A percentile compares a stretch with the other conserved stretches of the same genome.
Evolutionary conservation across 2,329 filamentous ascomycete species (phyloP).

Genomic region (Pseudopithomyces maydicus): DNA sequence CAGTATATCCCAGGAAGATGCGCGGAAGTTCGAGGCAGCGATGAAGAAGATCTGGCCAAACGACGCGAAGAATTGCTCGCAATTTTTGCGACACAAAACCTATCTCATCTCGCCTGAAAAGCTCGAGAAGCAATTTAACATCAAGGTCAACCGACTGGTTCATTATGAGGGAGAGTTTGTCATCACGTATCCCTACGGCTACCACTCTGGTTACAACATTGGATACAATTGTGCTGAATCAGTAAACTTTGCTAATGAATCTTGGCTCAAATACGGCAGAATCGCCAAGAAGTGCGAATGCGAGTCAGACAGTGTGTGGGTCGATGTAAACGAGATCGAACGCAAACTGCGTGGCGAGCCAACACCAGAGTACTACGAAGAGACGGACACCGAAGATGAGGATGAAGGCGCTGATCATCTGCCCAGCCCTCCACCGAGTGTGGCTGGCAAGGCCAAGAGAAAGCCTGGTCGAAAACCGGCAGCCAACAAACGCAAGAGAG

Average conservation of each 20-base stretch:
- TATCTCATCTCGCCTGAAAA: slow-evolving; percentile 93
- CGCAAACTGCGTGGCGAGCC: slow-evolving; percentile 87
- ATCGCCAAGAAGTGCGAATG: slow-evolving; percentile 98
- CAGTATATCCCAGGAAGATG: slow-evolving; percentile 95
- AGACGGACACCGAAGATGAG: slow-evolving; percentile 72
- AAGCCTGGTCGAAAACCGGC: slow-evolving; percentile 76
- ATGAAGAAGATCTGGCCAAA: slow-evolving; percentile 96
- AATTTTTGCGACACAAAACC: slow-evolving; percentile 96
- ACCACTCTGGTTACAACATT: slow-evolving; percentile 96
- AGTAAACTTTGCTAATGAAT: slow-evolving; percentile 95
- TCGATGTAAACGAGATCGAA: slow-evolving; percentile 94
- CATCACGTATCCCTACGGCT: slow-evolving; percentile 97
- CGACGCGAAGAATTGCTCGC: slow-evolving; percentile 92
- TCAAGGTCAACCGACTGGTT: slow-evolving; percentile 94
- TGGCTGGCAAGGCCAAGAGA: slow-evolving; percentile 71
- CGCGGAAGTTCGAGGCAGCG: slow-evolving; percentile 86
- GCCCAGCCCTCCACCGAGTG: slow-evolving; percentile 77
- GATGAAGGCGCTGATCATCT: slow-evolving; percentile 65
- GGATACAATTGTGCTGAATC: slow-evolving; percentile 99
- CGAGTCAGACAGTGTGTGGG: slow-evolving; percentile 97
- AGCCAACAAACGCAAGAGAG: slow-evolving; percentile 56
- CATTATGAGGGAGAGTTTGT: slow-evolving; percentile 98
- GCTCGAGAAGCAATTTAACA: slow-evolving; percentile 85
- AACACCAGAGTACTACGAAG: slow-evolving; percentile 79
- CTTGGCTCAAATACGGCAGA: slow-evolving; percentile 92